A percentile compares a stretch with the other conserved stretches of the same genome.
Conservation (phyloP, 176 grass and related monocot genomes). For the Hyparrhenia diplandra region DNA sequence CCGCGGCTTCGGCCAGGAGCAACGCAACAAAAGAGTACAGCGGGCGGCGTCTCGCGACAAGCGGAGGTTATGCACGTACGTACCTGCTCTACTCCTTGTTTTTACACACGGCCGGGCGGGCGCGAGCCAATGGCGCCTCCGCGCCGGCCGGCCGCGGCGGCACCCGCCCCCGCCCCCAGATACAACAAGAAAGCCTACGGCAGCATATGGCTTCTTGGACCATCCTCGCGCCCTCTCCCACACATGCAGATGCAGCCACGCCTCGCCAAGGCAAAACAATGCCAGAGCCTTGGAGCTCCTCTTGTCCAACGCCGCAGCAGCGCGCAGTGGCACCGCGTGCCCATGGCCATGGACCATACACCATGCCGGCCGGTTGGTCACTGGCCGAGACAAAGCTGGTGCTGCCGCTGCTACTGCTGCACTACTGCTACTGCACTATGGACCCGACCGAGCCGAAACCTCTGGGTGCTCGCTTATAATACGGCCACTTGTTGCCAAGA, state of each 20-base stretch:
- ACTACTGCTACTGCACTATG: constrained; percentile 3
- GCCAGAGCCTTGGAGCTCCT: constrained; percentile 20
- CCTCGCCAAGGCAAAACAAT: constrained; percentile 23
- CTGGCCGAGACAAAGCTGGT: not conserved
- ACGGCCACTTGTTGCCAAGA: constrained; percentile 21
- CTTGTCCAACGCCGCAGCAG: not conserved
- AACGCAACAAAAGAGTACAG: constrained; percentile 32
- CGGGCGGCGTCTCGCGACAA: not conserved
- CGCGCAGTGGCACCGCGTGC: not conserved
- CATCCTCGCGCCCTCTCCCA: constrained; percentile 15
- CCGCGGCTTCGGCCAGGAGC: constrained; percentile 31
- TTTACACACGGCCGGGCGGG: not conserved
- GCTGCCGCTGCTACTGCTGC: not conserved
- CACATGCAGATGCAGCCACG: constrained; percentile 21
- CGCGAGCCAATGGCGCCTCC: constrained; percentile 31
- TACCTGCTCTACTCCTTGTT: constrained; percentile 13
- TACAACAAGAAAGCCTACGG: constrained; percentile 12
- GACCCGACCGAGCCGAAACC: constrained; percentile 2
- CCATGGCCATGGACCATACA: constrained; percentile 29
- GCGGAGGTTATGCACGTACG: not conserved
- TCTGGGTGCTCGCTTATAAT: constrained; percentile 5
- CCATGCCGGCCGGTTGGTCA: constrained; percentile 14
- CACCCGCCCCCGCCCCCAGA: not conserved
- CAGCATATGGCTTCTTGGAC: not conserved
- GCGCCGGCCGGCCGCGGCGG: constrained; percentile 5